Conservation (phyloP, 1,284 basidiomycete genomes). For the Puccinia coronata region DNA sequence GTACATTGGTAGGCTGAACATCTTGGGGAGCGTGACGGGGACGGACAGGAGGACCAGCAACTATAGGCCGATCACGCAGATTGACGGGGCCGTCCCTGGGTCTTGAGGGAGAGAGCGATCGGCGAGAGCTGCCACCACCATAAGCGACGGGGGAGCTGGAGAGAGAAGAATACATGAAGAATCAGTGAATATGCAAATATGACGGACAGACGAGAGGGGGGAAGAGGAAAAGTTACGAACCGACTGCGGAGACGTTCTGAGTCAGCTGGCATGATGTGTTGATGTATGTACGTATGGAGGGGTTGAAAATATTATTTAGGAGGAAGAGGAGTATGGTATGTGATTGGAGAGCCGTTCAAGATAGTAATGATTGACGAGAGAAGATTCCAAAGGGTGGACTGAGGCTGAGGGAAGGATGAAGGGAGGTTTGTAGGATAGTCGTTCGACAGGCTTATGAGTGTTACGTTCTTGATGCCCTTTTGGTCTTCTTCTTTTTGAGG, state of each 20-base stretch:
- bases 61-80: conserved; percentile 48
- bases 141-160: conserved; percentile 38
- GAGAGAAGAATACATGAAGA: background rate
- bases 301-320: background rate
- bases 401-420: background rate
- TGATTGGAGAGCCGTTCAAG: background rate
- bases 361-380: conserved; percentile 9
- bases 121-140: conserved; percentile 45
- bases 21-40: conserved; percentile 49
- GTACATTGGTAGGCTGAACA: conserved; percentile 79
- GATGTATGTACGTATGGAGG: background rate
- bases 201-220: background rate
- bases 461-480: background rate
- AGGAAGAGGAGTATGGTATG: too few species aligned
- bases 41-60: conserved; percentile 19
- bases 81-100: conserved; percentile 49
- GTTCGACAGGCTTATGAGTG: background rate
- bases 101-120: conserved; percentile 40
- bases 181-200: background rate
- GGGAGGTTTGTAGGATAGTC: background rate
- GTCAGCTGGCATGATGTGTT: conserved; percentile 20
- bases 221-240: conserved; percentile 11
- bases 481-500: background rate
- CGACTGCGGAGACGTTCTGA: conserved; percentile 40
- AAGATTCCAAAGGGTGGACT: background rate